Evolutionary conservation across 495 filamentous ascomycete genomes (phyloP), one percentile per base, ranked within the genome.

Genomic region (Hapsidospora chrysogenum): DNA sequence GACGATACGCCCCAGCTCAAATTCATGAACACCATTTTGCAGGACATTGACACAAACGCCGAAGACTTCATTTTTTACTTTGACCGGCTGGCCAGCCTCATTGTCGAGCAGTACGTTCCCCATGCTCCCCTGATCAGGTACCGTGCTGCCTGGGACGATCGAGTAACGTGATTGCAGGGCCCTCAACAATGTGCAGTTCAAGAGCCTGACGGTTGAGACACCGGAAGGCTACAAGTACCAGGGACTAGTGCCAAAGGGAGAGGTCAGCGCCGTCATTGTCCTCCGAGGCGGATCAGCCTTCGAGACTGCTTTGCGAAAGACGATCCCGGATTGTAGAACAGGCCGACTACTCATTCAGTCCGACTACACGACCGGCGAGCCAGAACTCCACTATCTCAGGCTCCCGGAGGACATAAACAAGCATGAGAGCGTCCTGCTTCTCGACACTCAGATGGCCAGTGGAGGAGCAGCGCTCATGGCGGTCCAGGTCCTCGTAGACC

Each of bases 21-120:
- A 20, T 86, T 72, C 15, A 92, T 97, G 72, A 86, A 80, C 53
- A 93, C 86, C 0, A 78, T 95, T 33, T 71, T 97, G 19, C 81
- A 87, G 46, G 66, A 84, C 47, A 80, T 79, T 16, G 67, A 78
- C 28, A 87, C 79, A 1, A 58, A 74, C 9, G 70, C 78, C 27
- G 89, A 92, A 42, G 85, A 95, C 41, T 96, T 94, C 49, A 83
- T 92, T 36, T 96, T 95, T 54, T 93, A 94, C 53, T 94, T 95
- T 46, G 82, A 97, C 56, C 74, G 89, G 14, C 57, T 96, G 23
- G 69, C 77, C 2, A 72, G 75, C 1, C 57, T 95, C n/a, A 63
- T 97, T 5, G 72, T 97, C 19, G 85, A 95, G 52, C 72, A 73
- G 74, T 85, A 61, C 44, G 56, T 48, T 6, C 23, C 23, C 11